Base-by-base conservation (phyloP, 306 rosid species). In the Citrullus colocynthis region DNA sequence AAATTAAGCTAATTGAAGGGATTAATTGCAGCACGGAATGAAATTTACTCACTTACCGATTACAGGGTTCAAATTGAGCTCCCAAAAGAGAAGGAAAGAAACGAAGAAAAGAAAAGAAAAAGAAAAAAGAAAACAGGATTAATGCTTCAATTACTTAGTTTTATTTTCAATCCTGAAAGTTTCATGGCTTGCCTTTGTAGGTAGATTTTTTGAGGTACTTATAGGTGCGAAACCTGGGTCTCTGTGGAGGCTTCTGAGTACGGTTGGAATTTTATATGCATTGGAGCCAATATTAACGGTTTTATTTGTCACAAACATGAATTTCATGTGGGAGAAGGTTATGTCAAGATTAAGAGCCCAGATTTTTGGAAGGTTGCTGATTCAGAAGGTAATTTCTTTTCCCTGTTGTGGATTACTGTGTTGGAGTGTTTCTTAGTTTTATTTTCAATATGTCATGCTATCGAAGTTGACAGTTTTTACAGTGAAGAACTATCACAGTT, bases 341-440 rank as follows among this genome's bases (percentile, higher is more conserved):
- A 92, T 95, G 97, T 86, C 99, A 36, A 82, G 89, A 8, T 87
- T 95, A 74, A 86, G 97, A 88, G 97, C 97, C 59, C 98, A 95
- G 83, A 84, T 92, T 78, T 95, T 92, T 77, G 93, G 92, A 78
- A 87, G 93, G 86, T 84, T 92, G 78, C 84, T 92, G 87, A 88
- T 95, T 86, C 97, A 92, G 84, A 95, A 92, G 97, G 98, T 95
- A 24, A 71, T 54, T 20, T 21, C 14, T 44, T 24, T 48, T 48
- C 10, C 32, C 18, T 12, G 34, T 60, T 62, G 77, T 15, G 42
- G 11, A 49, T 48, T 48, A 49, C 59, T 28, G 41, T 72, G 7
- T 28, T 48, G 58, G 9, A 71, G 6, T 21, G 45, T 67, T 5
- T 16, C n/a, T 63, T 30, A 24, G 56, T 59, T 70, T 70, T 57